These are phyloP conservation scores for Gossypium davidsonii DNA, from an alignment of 441 rosid species.

Conservation along the genomic window DNA sequence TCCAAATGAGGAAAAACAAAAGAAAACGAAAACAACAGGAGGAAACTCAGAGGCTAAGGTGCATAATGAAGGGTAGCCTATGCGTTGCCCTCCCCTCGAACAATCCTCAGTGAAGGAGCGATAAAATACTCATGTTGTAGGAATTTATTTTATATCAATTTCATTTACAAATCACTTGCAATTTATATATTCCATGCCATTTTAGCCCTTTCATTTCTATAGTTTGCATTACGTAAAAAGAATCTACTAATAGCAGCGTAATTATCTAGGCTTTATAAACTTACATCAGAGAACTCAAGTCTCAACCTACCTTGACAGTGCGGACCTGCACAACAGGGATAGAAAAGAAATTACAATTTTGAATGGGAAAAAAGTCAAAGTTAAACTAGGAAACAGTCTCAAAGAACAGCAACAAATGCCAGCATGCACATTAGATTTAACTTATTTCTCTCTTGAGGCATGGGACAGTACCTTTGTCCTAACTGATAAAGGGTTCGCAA, in stretches of 20 bases:
- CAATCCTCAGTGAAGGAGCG: background rate
- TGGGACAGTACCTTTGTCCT: slow-evolving; percentile 69
- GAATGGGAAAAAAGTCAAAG: background rate
- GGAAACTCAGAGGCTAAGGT: background rate
- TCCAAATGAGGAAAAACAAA: background rate
- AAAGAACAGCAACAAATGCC: background rate
- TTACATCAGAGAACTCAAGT: slow-evolving; percentile 20
- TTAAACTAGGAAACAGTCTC: background rate
- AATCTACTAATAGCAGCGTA: background rate
- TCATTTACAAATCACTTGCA: background rate
- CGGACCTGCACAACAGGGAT: background rate
- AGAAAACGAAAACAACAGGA: background rate
- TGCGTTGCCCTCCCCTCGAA: background rate
- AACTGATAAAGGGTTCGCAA: slow-evolving; percentile 86
- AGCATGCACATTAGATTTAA: background rate
- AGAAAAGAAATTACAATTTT: background rate
- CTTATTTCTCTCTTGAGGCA: background rate
- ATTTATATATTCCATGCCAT: background rate
- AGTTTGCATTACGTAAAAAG: background rate
- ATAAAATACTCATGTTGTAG: background rate
- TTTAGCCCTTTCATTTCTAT: background rate
- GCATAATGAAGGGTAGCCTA: background rate
- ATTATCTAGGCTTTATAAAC: background rate
- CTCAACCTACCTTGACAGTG: slow-evolving; percentile 8
- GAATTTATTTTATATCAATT: background rate